Evolutionary conservation across 129 eudicot species (phyloP), one percentile per base, ranked within the genome.

Genomic region (Deinandra increscens): DNA sequence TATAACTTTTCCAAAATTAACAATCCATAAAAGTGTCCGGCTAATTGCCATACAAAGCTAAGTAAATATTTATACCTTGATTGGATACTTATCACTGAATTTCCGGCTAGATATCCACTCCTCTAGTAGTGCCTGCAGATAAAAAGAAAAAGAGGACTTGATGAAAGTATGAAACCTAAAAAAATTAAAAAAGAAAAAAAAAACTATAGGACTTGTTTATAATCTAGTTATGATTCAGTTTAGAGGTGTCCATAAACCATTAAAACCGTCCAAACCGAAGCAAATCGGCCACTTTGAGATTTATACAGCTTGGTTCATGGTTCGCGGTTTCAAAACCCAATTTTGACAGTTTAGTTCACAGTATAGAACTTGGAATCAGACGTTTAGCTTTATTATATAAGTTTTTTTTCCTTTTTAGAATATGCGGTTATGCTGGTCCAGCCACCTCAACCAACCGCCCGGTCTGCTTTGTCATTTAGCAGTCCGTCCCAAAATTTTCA

Each of bases 91-190:
- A 74, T 86, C 95, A 46, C 80, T 86, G 78, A 77, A 82, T 65
- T 81, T 83, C 39, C 95, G 96, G 71, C 90, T 89, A 64, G 95
- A 81, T 68, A 89, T 79, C 98, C 98, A 93, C 77, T 93, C 98
- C 78, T 93, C 98, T 64, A 93, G 82, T 78, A 93, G 78, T 45
- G 98, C 98, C 98, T 92, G 84, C 68, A 42, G 2, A 62, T 51
- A 22, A 77, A n/a, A 60, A 29, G 34, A 54, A 66, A n/a, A 79
- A 26, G 5, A n/a, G 11, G 39, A 23, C 31, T 20, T 22, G 22
- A 38, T 51, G 23, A 22, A 36, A 23, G 10, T 63, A 38, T 51
- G 23, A 22, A 36, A 23, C 18, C 39, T 39, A 26, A 14, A 66
- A 3, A 26, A 14, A 66, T 0, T 10, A 19, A 64, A 3, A 13